Evolutionary conservation across 345 rosid species (phyloP), one percentile per base, ranked within the genome.

Genomic region (Populus alba): DNA sequence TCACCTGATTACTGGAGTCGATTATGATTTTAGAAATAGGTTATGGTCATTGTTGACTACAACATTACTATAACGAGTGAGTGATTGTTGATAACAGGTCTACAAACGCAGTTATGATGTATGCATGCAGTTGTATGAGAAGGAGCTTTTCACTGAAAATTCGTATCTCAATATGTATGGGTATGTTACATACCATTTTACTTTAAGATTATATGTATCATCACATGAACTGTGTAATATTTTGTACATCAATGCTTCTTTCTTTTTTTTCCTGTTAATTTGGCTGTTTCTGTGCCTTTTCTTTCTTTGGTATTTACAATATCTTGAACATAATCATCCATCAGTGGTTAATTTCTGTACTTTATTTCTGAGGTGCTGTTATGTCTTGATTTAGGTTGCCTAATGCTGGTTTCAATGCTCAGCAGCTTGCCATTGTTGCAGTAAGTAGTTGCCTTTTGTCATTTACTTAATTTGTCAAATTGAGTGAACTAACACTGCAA

Each of bases 401-500:
- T 73, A 78, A 67, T 76, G 90, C 92, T 86, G 83, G 84, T 78
- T 87, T 92, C 68, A 82, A 86, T 81, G 92, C 95, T 37, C 93
- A 90, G 85, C 97, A 91, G 88, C 92, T 95, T 82, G 86, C 98
- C 27, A 70, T 95, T 84, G 95, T 88, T 78, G 85, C 94, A n/a
- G 97, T 95, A 90, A 80, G 89, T 79, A 77, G 61, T 80, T 78
- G 13, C 47, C 75, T 68, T 43, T 65, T 33, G 33, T n/a, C 15
- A 22, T 72, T 45, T 37, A 2, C 33, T 59, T 59, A 43, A 47
- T 41, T 57, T 47, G 22, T 67, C 43, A 37, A 16, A 65, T 33
- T 47, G 49, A 43, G 22, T 27, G 3, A 22, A 23, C 49, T 35
- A 35, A 35, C 7, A 39, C 39, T 39, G 61, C 23, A 53, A 33